phyloP scores from a whole-genome alignment of 139 green algal genomes.

The Zygnema cylindricum region DNA sequence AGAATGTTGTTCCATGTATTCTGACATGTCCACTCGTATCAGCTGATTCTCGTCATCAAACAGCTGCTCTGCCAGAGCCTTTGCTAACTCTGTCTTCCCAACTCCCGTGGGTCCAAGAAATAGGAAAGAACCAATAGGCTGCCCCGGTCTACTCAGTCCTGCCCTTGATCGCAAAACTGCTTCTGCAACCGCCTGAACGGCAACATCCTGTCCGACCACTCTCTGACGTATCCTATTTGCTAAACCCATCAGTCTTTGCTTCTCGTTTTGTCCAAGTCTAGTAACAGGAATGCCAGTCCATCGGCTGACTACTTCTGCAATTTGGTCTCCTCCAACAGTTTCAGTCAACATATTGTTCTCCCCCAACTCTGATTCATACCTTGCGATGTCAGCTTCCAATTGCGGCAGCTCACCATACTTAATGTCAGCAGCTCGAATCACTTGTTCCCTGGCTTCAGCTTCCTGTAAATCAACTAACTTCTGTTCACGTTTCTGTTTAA shows the following conservation, averaged over 20 bases:
- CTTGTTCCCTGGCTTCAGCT: constrained; percentile 79
- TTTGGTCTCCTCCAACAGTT: constrained; percentile 75
- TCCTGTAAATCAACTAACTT: constrained; percentile 72
- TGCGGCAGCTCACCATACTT: constrained; percentile 84
- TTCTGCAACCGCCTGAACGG: constrained; percentile 84
- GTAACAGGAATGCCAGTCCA: constrained; percentile 89
- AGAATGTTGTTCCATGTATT: constrained; percentile 79
- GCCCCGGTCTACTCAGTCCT: constrained; percentile 69
- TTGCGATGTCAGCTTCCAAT: constrained; percentile 75
- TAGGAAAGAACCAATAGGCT: constrained; percentile 77
- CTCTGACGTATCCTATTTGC: constrained; percentile 79
- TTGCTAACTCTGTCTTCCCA: constrained; percentile 88
- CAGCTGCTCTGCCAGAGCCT: constrained; percentile 80
- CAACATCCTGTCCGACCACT: constrained; percentile 79
- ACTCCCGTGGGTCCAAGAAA: constrained; percentile 88
- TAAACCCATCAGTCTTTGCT: constrained; percentile 58
- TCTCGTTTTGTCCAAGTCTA: constrained; percentile 70
- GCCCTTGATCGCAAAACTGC: constrained; percentile 89
- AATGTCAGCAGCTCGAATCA: constrained; percentile 70
- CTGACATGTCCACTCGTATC: constrained; percentile 78
- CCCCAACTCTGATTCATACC: constrained; percentile 54
- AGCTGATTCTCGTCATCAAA: constrained; percentile 84
- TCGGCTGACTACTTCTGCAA: constrained; percentile 76
- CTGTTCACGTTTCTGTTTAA: constrained; percentile 69
- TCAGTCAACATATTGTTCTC: constrained; percentile 80